Base-by-base conservation (phyloP, 2,329 filamentous ascomycete genomes). In the Corynespora cassiicola region DNA sequence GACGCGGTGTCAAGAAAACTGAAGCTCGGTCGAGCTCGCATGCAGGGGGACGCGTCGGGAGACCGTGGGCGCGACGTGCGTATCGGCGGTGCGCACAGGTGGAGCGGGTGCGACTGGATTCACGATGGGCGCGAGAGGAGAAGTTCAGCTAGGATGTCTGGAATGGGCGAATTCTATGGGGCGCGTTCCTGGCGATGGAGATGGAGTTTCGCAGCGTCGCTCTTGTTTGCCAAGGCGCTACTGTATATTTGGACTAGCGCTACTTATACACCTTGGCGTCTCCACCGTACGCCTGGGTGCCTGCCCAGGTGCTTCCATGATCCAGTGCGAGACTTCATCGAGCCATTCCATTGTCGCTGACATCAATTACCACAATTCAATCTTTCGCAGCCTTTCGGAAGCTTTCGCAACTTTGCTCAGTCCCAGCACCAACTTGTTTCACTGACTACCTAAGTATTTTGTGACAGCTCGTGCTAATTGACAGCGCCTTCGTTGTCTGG, bases 11-110 rank as follows among this genome's bases (percentile, higher is more conserved):
- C 45, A 52, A 53, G 43, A 48, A 38, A 47, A 45, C 47, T 41
- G 56, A 47, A 60, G 58, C 60, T 64, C 52, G 43, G 42, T 42
- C 48, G 52, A 56, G 57, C 52, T 55, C 56, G 54, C 52, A 52
- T 50, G 40, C 47, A 34, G 44, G 32, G n/a, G 31, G 52, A 65
- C 63, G 63, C 63, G 63, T 66, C 59, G 45, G 17, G 17, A 6
- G 31, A 16, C 17, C 8, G 31, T 6, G 16, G 20, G 15, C 9
- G 14, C 14, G 15, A 15, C 5, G 21, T 32, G 19, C 25, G 54
- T 47, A 51, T 39, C 33, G 28, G 44, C 28, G 25, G 26, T 23
- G 26, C 20, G 29, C 23, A 23, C 27, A 21, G n/a, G n/a, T n/a
- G n/a, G 37, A 29, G 14, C 17, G 8, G 20, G 12, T 12, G 27